Evolutionary conservation across 2,329 filamentous ascomycete genomes (phyloP), one percentile per base, ranked within the genome.

Genomic region (Paraphoma sp.): DNA sequence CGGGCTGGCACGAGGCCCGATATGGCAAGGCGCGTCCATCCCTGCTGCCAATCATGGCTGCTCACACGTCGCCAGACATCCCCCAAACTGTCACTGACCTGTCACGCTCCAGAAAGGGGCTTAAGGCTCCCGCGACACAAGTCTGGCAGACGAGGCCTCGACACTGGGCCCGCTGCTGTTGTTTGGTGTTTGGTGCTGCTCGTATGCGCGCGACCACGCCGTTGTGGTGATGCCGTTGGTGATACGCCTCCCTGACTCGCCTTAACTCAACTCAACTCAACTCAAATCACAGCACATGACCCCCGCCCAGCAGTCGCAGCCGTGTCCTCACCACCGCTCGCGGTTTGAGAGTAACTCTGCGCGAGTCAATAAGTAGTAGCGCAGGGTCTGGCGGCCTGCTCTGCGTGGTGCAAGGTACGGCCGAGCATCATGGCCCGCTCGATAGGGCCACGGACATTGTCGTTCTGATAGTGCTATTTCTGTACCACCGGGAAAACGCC

Each of bases 11-110:
- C 64, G 53, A 60, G 51, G 55, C 63, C 56, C 44, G 44, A 60
- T 62, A 51, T 44, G 60, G 66, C 31, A 59, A 65, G 60, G 66
- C 43, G 62, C 57, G n/a, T 45, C 16, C 36, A 72, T 61, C 70
- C 72, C 67, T 70, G 67, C 53, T 56, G 71, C 66, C 65, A 69
- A 74, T 75, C 71, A 71, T 48, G 46, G 53, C 42, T 29, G 36
- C 54, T 47, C 33, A 45, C 56, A 43, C 62, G 50, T 60, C 58
- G 61, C 71, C 61, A 59, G 61, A 68, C 68, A 57, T 71, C 67
- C 53, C 64, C 60, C 56, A 64, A 67, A 63, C 51, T 63, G 67
- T 64, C 67, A 53, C 56, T 17, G 31, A 44, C 42, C 50, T 40
- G 29, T 42, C 53, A 29, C 16, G 29, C 51, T 43, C 45, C 38